A percentile compares a stretch with the other conserved stretches of the same genome.
Evolutionary conservation across 805 yeast genomes (phyloP).

Genomic region (Candida patagonica): DNA sequence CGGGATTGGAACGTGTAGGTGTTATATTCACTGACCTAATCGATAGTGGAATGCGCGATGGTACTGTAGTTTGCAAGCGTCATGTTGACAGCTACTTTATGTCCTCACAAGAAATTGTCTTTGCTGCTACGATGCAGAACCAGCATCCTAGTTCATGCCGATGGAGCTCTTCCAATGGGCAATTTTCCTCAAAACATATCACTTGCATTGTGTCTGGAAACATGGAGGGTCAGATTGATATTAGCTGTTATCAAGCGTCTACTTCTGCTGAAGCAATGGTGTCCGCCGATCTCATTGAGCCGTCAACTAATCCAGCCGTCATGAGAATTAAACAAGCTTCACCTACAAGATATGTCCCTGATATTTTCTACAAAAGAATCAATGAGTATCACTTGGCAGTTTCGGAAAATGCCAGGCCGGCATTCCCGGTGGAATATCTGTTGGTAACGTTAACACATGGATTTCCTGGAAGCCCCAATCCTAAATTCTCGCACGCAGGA

Average conservation of each 20-base stretch:
- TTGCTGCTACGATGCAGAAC: slow-evolving; percentile 74
- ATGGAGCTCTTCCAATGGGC: slow-evolving; percentile 47
- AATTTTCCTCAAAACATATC: slow-evolving; percentile 80
- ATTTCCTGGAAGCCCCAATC: slow-evolving; percentile 57
- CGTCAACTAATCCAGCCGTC: slow-evolving; percentile 85
- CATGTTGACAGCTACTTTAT: slow-evolving; percentile 87
- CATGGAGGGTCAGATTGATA: slow-evolving; percentile 75
- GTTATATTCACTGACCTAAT: slow-evolving; percentile 80
- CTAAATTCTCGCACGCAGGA: slow-evolving; percentile 37
- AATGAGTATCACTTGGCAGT: slow-evolving; percentile 87
- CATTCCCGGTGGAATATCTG: slow-evolving; percentile 86
- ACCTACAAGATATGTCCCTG: slow-evolving; percentile 81
- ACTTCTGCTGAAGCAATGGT: slow-evolving; percentile 81
- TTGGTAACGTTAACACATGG: slow-evolving; percentile 88
- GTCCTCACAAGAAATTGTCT: slow-evolving; percentile 74
- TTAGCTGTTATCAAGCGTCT: slow-evolving; percentile 83
- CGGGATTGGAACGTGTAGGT: slow-evolving; percentile 71
- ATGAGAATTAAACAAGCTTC: slow-evolving; percentile 72
- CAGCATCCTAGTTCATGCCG: slow-evolving; percentile 53
- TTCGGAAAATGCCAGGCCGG: slow-evolving; percentile 81
- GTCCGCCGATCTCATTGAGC: slow-evolving; percentile 73
- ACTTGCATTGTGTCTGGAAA: slow-evolving; percentile 95
- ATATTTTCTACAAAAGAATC: slow-evolving; percentile 70
- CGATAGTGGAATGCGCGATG: slow-evolving; percentile 81
- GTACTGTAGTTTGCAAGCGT: slow-evolving; percentile 84